Evolutionary conservation across 2,329 filamentous ascomycete species (phyloP).

Genomic region (Cordyceps cateniannulata): DNA sequence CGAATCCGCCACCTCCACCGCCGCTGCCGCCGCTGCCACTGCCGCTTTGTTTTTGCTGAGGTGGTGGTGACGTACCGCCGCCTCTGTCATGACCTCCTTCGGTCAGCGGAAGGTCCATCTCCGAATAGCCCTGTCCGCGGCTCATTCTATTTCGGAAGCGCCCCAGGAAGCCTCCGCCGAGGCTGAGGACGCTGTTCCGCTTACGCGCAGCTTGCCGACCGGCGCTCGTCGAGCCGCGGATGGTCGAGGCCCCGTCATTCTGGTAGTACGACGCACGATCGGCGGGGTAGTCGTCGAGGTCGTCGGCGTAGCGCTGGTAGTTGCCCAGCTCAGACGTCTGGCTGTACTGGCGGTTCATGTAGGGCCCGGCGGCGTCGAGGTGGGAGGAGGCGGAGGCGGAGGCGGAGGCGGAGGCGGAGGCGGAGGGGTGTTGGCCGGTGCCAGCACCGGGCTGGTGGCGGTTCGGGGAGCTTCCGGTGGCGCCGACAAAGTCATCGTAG

Average conservation of each 20-base stretch:
- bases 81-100: constrained; percentile 51
- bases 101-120: constrained; percentile 96
- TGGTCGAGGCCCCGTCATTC: constrained; percentile 31
- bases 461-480: constrained; percentile 20
- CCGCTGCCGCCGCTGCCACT: constrained; percentile 18
- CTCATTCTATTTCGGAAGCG: constrained; percentile 86
- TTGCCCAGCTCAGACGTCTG: constrained; percentile 81
- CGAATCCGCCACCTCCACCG: constrained; percentile 37
- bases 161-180: constrained; percentile 83
- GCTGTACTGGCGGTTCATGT: constrained; percentile 48
- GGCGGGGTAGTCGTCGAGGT: constrained; percentile 73
- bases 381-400: not conserved
- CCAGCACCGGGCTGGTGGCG: constrained; percentile 5
- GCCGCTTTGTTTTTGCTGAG: constrained; percentile 34
- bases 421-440: not conserved
- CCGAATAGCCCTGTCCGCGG: constrained; percentile 82
- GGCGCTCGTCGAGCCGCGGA: constrained; percentile 47
- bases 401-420: constrained; percentile 7
- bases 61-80: constrained; percentile 17
- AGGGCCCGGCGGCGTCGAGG: constrained; percentile 29
- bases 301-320: constrained; percentile 85
- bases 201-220: constrained; percentile 54
- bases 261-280: constrained; percentile 82
- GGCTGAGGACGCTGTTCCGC: constrained; percentile 79
- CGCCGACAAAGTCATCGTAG: constrained; percentile 91